Percentiles rank a stretch among this genome's conserved stretches.
Evolutionary conservation across 805 yeast species (phyloP).

Genomic region (Candida rishiriensis): DNA sequence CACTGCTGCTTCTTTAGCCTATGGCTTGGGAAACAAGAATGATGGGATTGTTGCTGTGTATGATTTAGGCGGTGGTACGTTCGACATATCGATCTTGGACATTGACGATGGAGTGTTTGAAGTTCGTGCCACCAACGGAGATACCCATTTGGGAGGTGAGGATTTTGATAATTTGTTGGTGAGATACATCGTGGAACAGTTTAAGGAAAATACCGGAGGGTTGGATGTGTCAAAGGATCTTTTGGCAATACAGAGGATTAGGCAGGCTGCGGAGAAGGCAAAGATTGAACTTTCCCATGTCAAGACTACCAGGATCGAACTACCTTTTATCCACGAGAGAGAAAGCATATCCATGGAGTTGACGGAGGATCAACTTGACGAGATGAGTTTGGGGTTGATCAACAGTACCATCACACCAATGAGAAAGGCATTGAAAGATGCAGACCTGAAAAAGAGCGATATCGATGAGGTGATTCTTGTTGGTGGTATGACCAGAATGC

Average conservation of each 20-base stretch:
- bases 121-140: conserved; percentile 93
- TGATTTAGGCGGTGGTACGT: conserved; percentile 97
- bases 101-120: conserved; percentile 96
- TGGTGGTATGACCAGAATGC: conserved; percentile 93
- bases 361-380: conserved; percentile 49
- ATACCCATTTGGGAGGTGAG: conserved; percentile 88
- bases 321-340: conserved; percentile 67
- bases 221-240: conserved; percentile 57
- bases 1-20: conserved; percentile 88
- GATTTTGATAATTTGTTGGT: conserved; percentile 83
- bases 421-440: conserved; percentile 79
- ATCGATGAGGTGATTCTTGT: conserved; percentile 79
- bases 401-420: conserved; percentile 73
- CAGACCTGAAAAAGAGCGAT: conserved; percentile 59
- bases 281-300: conserved; percentile 81
- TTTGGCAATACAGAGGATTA: conserved; percentile 79
- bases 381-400: conserved; percentile 51
- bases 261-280: conserved; percentile 88
- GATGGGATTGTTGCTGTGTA: conserved; percentile 80
- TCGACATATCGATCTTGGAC: conserved; percentile 92
- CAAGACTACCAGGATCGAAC: conserved; percentile 66
- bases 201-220: conserved; percentile 69
- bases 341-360: conserved; percentile 40
- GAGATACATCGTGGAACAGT: conserved; percentile 70
- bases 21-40: conserved; percentile 75